Conservation (phyloP, 2,329 filamentous ascomycete genomes). For the Arthroderma sp. region DNA sequence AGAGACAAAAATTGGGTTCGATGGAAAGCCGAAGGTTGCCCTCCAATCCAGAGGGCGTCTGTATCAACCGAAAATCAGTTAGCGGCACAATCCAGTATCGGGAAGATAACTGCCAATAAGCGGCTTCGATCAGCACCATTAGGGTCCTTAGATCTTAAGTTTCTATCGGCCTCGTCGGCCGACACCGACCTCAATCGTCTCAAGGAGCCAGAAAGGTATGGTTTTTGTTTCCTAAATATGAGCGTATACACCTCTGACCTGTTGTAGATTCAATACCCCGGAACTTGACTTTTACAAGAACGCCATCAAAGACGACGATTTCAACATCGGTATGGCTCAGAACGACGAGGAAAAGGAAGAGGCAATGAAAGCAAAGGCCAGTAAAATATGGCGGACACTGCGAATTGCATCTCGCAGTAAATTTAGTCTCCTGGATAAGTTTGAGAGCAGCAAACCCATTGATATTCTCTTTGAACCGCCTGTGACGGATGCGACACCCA, state of each 20-base stretch:
- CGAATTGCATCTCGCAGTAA: slow-evolving; percentile 63
- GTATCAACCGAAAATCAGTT: slow-evolving; percentile 57
- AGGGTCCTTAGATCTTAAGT: slow-evolving; percentile 63
- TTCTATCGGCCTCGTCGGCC: slow-evolving; percentile 55
- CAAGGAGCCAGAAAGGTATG: slow-evolving; percentile 45
- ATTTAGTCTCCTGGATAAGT: slow-evolving; percentile 69
- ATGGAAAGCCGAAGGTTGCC: slow-evolving; percentile 94
- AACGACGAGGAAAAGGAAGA: slow-evolving; percentile 46
- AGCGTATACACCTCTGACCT: slow-evolving; percentile 1
- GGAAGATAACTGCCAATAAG: slow-evolving; percentile 56
- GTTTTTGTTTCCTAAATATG: not conserved
- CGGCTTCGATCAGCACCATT: slow-evolving; percentile 55
- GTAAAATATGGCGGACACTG: slow-evolving; percentile 81
- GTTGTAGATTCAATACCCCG: slow-evolving; percentile 51
- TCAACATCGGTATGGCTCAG: slow-evolving; percentile 73
- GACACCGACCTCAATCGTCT: slow-evolving; percentile 54
- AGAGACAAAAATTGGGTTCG: slow-evolving; percentile 98
- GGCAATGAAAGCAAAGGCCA: slow-evolving; percentile 60
- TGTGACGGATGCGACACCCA: not conserved
- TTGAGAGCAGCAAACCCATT: slow-evolving; percentile 66
- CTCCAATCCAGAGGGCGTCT: slow-evolving; percentile 64
- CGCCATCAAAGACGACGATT: slow-evolving; percentile 64
- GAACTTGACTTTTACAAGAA: slow-evolving; percentile 56
- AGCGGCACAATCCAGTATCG: slow-evolving; percentile 52
- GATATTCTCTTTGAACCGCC: slow-evolving; percentile 34